Conservation (phyloP, 2,329 filamentous ascomycete genomes). For the Cytospora chrysosperma region DNA sequence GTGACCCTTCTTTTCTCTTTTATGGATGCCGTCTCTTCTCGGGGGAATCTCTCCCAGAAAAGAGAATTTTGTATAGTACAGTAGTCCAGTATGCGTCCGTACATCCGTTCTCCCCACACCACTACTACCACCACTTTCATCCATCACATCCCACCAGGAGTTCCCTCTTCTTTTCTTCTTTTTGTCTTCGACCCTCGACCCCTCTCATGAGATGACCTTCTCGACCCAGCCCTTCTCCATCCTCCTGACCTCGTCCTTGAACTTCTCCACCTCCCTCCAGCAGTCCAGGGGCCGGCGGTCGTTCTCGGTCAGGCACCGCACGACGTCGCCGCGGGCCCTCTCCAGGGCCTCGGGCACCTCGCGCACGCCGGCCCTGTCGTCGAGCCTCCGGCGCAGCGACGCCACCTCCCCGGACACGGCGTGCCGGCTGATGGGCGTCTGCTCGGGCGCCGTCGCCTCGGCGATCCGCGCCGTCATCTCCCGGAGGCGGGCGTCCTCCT, state of each 20-base stretch:
- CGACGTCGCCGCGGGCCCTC: conserved; percentile 71
- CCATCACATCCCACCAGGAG: neutral
- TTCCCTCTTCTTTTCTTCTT: neutral
- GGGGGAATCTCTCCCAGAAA: neutral
- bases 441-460: conserved; percentile 34
- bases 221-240: conserved; percentile 88
- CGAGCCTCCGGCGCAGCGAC: conserved; percentile 57
- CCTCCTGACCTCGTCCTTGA: conserved; percentile 84
- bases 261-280: conserved; percentile 88
- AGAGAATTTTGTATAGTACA: neutral
- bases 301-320: conserved; percentile 78
- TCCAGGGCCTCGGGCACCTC: conserved; percentile 70
- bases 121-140: neutral
- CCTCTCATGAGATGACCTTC: conserved; percentile 60
- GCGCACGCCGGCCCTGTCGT: conserved; percentile 63
- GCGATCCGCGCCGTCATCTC: conserved; percentile 66
- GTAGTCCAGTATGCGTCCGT: neutral
- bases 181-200: neutral
- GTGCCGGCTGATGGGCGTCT: conserved; percentile 39
- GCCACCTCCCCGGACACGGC: conserved; percentile 60
- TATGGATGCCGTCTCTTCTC: neutral
- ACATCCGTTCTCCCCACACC: neutral
- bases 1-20: neutral
- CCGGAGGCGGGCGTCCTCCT: conserved; percentile 67
- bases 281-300: conserved; percentile 89